Percentiles rank a stretch among this genome's conserved stretches.
phyloP scores from a whole-genome alignment of 176 grass and related monocot genomes.

The Triticum turgidum region DNA sequence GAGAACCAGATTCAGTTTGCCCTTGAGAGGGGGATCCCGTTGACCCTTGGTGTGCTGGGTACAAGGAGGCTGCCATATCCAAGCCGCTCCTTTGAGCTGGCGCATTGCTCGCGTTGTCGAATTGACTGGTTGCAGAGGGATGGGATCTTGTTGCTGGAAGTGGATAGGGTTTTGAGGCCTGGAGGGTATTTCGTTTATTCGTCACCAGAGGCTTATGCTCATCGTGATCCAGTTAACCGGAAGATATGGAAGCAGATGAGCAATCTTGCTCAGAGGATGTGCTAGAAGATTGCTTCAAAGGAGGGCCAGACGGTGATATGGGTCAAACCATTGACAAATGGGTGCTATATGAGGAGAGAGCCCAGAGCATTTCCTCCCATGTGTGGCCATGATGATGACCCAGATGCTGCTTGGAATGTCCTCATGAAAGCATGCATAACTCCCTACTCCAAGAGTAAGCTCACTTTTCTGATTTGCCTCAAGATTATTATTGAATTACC shows the following conservation, averaged over 20 bases:
- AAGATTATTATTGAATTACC: neutral
- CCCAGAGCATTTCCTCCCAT: conserved; percentile 51
- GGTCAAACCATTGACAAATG: conserved; percentile 75
- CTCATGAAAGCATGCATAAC: conserved; percentile 72
- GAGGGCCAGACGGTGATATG: conserved; percentile 78
- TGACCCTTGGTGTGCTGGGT: conserved; percentile 65
- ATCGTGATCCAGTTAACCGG: conserved; percentile 48
- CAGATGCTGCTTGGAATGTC: conserved; percentile 80
- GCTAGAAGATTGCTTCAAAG: conserved; percentile 71
- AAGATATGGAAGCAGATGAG: conserved; percentile 73
- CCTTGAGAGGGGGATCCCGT: conserved; percentile 72
- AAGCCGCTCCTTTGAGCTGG: conserved; percentile 63
- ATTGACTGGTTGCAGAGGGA: conserved; percentile 87
- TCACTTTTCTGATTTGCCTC: conserved; percentile 22
- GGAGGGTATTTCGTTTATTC: conserved; percentile 85
- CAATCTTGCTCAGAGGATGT: conserved; percentile 61
- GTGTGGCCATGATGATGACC: conserved; percentile 50
- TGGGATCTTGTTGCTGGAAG: conserved; percentile 73
- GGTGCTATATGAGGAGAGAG: conserved; percentile 66
- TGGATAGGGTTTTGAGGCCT: conserved; percentile 70
- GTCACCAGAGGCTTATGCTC: conserved; percentile 73
- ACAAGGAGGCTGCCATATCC: conserved; percentile 73
- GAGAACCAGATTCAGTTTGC: conserved; percentile 93
- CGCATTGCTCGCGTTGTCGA: conserved; percentile 72
- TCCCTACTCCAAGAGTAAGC: conserved; percentile 69